phyloP scores from a whole-genome alignment of 441 rosid genomes.

The Erysimum pusillum region DNA sequence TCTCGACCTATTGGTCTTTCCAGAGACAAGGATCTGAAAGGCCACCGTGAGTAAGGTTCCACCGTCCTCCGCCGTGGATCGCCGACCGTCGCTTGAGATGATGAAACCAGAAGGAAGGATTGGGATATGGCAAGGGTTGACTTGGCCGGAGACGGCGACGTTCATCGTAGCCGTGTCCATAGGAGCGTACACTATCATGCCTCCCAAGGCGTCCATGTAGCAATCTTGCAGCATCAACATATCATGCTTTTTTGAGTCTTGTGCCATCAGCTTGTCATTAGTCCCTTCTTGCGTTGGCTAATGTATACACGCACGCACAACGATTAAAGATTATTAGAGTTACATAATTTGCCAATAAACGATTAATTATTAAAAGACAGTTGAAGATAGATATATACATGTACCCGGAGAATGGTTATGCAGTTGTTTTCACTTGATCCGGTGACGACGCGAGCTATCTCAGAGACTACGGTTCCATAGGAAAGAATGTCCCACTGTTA shows the following conservation, averaged over 20 bases:
- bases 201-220: slow-evolving; percentile 57
- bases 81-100: slow-evolving; percentile 59
- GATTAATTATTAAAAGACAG: neutral
- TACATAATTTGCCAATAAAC: neutral
- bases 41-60: slow-evolving; percentile 61
- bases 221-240: slow-evolving; percentile 69
- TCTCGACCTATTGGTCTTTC: slow-evolving; percentile 10
- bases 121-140: slow-evolving; percentile 49
- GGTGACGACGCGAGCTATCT: slow-evolving; percentile 54
- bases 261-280: neutral
- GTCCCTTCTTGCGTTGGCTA: slow-evolving; percentile 42
- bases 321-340: neutral
- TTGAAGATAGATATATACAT: slow-evolving; percentile 3
- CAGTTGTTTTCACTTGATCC: slow-evolving; percentile 59
- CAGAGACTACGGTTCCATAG: slow-evolving; percentile 50
- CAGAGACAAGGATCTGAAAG: slow-evolving; percentile 60
- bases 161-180: slow-evolving; percentile 51
- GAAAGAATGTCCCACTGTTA: slow-evolving; percentile 79
- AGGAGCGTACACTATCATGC: slow-evolving; percentile 69
- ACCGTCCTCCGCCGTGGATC: slow-evolving; percentile 11
- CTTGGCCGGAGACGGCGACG: slow-evolving; percentile 47
- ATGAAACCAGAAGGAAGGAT: slow-evolving; percentile 81
- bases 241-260: slow-evolving; percentile 26
- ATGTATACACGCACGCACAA: neutral
- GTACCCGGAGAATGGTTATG: slow-evolving; percentile 63